Evolutionary conservation across 768 basidiomycete genomes (phyloP), one percentile per base, ranked within the genome.

Genomic region (Zangia roseola): DNA sequence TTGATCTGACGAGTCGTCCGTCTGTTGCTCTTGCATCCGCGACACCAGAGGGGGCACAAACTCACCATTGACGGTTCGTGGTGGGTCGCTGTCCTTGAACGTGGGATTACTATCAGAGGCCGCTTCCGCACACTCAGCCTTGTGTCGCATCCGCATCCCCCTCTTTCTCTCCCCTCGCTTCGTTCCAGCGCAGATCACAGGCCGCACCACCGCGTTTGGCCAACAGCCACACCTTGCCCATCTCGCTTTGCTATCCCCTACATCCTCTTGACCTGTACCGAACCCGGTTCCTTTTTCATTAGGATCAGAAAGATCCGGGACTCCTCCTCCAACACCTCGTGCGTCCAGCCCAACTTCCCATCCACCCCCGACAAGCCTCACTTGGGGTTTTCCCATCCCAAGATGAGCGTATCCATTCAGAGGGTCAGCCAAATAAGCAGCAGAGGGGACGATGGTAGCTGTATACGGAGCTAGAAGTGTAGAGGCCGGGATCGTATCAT

Each of bases 391-490:
- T 26, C 91, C 88, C 70, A 87, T 79, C 10, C 93, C 92, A 16
- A 84, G 74, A 52, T 84, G 82, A 0, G 84, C 81, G 59, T 95
- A 97, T n/a, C 85, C 86, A 60, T 94, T 95, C 54, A 91, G 77
- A 0, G 91, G 87, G 58, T 94, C 88, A 4, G 74, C 63, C 24
- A 91, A 76, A 67, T 97, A 97, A 1, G 74, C 61, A 0, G 83
- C 71, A 17, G 82, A 81, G 4, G 87, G 83, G 14, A 81, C 76
- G 44, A 94, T 78, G 20, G 81, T 72, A 19, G 84, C 80, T 0
- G 74, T 75, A 52, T 78, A 86, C 0, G 86, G 83, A 0, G 85
- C 75, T 35, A 95, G 77, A 47, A 86, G 74, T 3, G 72, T 63
- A 8, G 78, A 70, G 0, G 78, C 71, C 0, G 80, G 69, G 31